A percentile compares a stretch with the other conserved stretches of the same genome.
Conservation (phyloP, 1,139 yeast species). For the Ogataea hybrid region DNA sequence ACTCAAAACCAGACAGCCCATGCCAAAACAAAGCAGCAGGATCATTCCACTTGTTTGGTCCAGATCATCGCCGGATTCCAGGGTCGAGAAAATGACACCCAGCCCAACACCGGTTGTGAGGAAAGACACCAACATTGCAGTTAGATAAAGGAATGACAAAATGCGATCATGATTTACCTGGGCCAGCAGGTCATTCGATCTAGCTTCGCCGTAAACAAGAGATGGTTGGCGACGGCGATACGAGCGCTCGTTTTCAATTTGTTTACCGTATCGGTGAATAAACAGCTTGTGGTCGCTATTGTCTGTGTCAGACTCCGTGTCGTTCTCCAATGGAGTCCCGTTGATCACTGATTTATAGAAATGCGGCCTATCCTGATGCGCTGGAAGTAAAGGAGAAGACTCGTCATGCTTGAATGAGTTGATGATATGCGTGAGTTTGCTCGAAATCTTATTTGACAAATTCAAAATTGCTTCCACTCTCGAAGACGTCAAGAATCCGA, state of each 20-base stretch:
- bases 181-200: slow-evolving; percentile 18
- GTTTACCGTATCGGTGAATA: not conserved
- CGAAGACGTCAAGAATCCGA: slow-evolving; percentile 35
- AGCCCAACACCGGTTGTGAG: slow-evolving; percentile 46
- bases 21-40: slow-evolving; percentile 29
- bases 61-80: slow-evolving; percentile 12
- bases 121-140: slow-evolving; percentile 41
- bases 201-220: slow-evolving; percentile 10
- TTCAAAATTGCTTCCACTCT: slow-evolving; percentile 37
- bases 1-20: slow-evolving; percentile 27
- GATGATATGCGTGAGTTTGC: slow-evolving; percentile 21
- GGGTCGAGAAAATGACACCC: slow-evolving; percentile 39
- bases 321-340: slow-evolving; percentile 3
- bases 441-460: slow-evolving; percentile 23
- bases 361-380: slow-evolving; percentile 1
- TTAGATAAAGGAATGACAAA: slow-evolving; percentile 44
- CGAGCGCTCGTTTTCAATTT: not conserved
- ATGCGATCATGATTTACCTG: slow-evolving; percentile 43
- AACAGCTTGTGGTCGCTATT: slow-evolving; percentile 9
- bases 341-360: slow-evolving; percentile 14
- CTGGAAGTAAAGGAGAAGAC: not conserved
- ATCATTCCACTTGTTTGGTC: slow-evolving; percentile 31
- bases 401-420: slow-evolving; percentile 3
- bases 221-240: slow-evolving; percentile 8
- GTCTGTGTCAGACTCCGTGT: slow-evolving; percentile 20